Conservation (phyloP, 192 early-diverging fungal species). For the Backusella mclennaniae region DNA sequence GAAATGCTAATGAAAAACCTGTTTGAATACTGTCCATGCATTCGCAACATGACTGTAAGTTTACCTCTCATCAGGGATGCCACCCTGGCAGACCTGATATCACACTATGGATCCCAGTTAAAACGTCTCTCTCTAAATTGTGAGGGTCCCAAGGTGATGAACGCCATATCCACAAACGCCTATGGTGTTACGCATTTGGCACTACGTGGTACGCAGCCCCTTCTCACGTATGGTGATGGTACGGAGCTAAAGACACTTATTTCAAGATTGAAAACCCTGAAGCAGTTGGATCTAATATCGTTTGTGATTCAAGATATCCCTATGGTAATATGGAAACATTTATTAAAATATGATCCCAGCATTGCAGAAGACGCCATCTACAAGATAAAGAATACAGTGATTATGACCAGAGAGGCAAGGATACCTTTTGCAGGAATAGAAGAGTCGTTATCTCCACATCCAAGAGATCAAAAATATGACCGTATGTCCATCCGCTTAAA, state of each 20-base stretch:
- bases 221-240: not conserved
- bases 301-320: not conserved
- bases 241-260: not conserved
- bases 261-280: not conserved
- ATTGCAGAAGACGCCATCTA: not conserved
- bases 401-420: not conserved
- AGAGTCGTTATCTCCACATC: not conserved
- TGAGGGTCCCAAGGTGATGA: not conserved
- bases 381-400: not conserved
- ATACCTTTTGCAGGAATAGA: not conserved
- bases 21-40: not conserved
- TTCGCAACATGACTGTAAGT: not conserved
- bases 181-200: not conserved
- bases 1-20: not conserved
- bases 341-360: not conserved
- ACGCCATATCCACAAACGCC: not conserved
- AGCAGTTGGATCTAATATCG: not conserved
- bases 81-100: not conserved
- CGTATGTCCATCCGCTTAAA: not conserved
- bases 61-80: not conserved
- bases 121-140: not conserved
- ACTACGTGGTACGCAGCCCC: not conserved
- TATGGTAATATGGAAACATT: not conserved
- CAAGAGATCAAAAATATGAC: not conserved
- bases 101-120: not conserved